Percentiles rank a stretch among this genome's conserved stretches.
These are phyloP conservation scores for Penicillium simplicissimum DNA, from an alignment of 495 filamentous ascomycete species.

Conservation along the genomic window DNA sequence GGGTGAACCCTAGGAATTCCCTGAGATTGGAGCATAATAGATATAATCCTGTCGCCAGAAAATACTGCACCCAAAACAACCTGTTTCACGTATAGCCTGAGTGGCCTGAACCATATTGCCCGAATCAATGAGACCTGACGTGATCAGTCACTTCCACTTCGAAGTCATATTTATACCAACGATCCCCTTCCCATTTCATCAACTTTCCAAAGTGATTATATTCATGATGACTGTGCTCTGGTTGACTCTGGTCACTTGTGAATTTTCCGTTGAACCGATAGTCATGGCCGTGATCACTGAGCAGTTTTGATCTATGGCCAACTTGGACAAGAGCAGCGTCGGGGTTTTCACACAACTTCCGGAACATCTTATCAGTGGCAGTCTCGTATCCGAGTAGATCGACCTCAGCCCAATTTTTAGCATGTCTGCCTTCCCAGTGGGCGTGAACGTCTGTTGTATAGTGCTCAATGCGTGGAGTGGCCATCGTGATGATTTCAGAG, in stretches of 20 bases:
- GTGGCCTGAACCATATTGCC: background rate
- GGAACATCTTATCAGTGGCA: background rate
- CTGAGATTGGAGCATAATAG: conserved; percentile 1
- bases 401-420: background rate
- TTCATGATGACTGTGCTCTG: conserved; percentile 1
- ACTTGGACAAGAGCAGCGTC: conserved; percentile 3
- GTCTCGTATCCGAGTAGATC: conserved; percentile 2
- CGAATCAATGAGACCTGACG: background rate
- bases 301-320: conserved; percentile 2
- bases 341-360: background rate
- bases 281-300: conserved; percentile 1
- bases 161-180: conserved; percentile 3
- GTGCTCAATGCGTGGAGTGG: background rate
- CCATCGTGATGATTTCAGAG: background rate
- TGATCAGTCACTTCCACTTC: conserved; percentile 3
- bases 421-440: conserved; percentile 1
- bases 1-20: background rate
- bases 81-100: background rate
- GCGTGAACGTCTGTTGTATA: conserved; percentile 4
- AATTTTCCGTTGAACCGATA: conserved; percentile 3
- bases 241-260: conserved; percentile 1
- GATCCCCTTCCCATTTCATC: conserved; percentile 3
- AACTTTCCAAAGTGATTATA: conserved; percentile 3
- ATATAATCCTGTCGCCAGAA: background rate
- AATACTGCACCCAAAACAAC: background rate